phyloP scores from a whole-genome alignment of 306 rosid species.

The Pterocarpus santalinus region DNA sequence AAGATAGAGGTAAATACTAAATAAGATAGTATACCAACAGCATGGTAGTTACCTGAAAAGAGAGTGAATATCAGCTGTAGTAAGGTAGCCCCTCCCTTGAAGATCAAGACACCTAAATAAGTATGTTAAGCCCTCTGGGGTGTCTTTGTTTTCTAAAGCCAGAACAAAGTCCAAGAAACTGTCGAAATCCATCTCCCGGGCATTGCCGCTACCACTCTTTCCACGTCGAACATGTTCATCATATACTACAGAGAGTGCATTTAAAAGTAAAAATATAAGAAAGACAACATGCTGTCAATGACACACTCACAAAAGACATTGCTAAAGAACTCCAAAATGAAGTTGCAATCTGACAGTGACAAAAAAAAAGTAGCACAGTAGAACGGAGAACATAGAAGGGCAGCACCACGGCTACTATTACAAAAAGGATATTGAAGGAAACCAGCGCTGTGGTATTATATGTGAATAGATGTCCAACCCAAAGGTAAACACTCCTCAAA shows the following conservation, averaged over 20 bases:
- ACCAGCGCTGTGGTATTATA: not conserved
- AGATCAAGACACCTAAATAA: slow-evolving; percentile 98
- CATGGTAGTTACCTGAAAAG: slow-evolving; percentile 80
- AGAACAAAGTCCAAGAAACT: slow-evolving; percentile 93
- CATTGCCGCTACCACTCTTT: slow-evolving; percentile 75
- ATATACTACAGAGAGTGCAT: slow-evolving; percentile 64
- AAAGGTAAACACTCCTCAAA: slow-evolving; percentile 20
- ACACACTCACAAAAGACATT: not conserved
- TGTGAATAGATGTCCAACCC: slow-evolving; percentile 1
- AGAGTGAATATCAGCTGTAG: slow-evolving; percentile 95
- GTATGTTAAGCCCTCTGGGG: slow-evolving; percentile 96
- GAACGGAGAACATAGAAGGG: not conserved
- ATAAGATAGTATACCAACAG: slow-evolving; percentile 13
- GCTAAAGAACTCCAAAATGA: slow-evolving; percentile 8
- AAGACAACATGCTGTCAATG: slow-evolving; percentile 6
- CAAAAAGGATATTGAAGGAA: slow-evolving; percentile 25
- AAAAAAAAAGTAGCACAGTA: slow-evolving; percentile 1
- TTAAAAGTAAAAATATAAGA: slow-evolving; percentile 10
- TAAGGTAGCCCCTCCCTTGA: slow-evolving; percentile 90
- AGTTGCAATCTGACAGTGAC: slow-evolving; percentile 11
- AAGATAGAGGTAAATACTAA: slow-evolving; percentile 2
- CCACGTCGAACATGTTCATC: slow-evolving; percentile 95
- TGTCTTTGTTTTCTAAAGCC: slow-evolving; percentile 97
- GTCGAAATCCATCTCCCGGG: slow-evolving; percentile 94
- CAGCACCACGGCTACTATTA: slow-evolving; percentile 13